Percentiles rank a stretch among this genome's conserved stretches.
These are phyloP conservation scores for Rubroboletus pulcherrimus DNA, from an alignment of 768 basidiomycete genomes.

Conservation along the genomic window DNA sequence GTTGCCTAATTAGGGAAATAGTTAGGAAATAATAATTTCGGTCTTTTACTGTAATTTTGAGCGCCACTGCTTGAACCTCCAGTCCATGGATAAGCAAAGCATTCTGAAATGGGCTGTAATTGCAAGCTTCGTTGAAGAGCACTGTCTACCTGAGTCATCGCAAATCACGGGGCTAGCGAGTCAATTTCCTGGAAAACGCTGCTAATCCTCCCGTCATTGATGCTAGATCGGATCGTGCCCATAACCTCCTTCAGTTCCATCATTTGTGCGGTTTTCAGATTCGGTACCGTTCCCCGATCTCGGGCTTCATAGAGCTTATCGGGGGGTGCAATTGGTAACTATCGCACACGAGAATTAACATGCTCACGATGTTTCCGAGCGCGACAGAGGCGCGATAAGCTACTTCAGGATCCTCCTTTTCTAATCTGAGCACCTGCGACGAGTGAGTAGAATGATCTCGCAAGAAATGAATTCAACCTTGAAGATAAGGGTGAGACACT, in stretches of 20 bases:
- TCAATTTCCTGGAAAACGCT: constrained; percentile 48
- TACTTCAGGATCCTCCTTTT: constrained; percentile 61
- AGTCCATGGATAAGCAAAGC: too few species aligned
- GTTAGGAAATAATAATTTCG: too few species aligned
- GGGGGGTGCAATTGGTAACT: background rate
- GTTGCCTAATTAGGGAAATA: too few species aligned
- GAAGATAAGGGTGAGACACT: constrained; percentile 43
- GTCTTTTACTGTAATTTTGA: too few species aligned
- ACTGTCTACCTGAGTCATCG: background rate
- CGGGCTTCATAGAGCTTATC: constrained; percentile 49
- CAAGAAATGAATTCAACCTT: constrained; percentile 34
- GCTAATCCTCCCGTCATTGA: constrained; percentile 58
- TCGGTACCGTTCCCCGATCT: constrained; percentile 33
- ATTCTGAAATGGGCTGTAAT: background rate
- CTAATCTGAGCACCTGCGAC: constrained; percentile 31
- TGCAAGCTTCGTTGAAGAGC: background rate
- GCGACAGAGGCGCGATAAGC: constrained; percentile 69
- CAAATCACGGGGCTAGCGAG: constrained; percentile 30
- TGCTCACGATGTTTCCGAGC: constrained; percentile 66
- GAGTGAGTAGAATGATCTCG: constrained; percentile 4
- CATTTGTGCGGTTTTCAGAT: constrained; percentile 34
- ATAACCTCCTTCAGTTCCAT: constrained; percentile 40
- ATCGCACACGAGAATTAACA: background rate
- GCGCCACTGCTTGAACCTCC: too few species aligned
- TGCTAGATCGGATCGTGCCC: constrained; percentile 39